A percentile compares a stretch with the other conserved stretches of the same genome.
These are phyloP conservation scores for Triangularia verruculosa DNA, from an alignment of 2,329 filamentous ascomycete genomes.

Conservation along the genomic window DNA sequence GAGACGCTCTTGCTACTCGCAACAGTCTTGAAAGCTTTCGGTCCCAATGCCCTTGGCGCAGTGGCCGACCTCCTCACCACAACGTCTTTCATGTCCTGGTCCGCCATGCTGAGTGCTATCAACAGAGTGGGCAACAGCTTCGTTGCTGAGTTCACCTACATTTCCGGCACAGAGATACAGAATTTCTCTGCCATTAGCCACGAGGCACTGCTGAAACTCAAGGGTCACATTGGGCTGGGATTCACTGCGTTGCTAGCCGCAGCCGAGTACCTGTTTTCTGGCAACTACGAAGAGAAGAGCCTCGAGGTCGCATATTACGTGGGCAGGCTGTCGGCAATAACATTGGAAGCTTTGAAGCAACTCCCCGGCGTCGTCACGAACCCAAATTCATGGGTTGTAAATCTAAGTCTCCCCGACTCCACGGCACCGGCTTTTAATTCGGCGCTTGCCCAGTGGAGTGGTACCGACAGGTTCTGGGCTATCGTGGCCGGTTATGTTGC, in stretches of 20 bases:
- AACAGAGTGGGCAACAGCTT: constrained; percentile 50
- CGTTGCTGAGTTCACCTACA: constrained; percentile 48
- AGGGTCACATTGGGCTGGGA: constrained; percentile 47
- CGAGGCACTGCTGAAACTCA: constrained; percentile 61
- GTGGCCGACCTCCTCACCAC: constrained; percentile 13
- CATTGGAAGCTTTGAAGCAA: constrained; percentile 30
- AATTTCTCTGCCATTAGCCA: constrained; percentile 76
- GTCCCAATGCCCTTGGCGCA: constrained; percentile 25
- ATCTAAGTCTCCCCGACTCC: constrained; percentile 45
- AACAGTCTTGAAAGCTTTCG: constrained; percentile 29
- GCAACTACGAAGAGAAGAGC: constrained; percentile 39
- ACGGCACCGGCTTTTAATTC: constrained; percentile 45
- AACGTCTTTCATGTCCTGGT: constrained; percentile 36
- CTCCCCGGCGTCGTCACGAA: constrained; percentile 40
- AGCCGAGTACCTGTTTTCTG: constrained; percentile 45
- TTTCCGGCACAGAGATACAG: constrained; percentile 61
- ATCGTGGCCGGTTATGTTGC: constrained; percentile 79
- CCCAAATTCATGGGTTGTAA: constrained; percentile 58
- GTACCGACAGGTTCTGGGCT: constrained; percentile 64
- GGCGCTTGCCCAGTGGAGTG: constrained; percentile 64
- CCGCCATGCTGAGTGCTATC: constrained; percentile 41
- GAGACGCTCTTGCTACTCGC: background rate
- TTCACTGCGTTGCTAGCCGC: constrained; percentile 39
- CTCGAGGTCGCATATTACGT: constrained; percentile 23
- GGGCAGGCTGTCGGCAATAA: constrained; percentile 22